A percentile compares a stretch with the other conserved stretches of the same genome.
phyloP scores from a whole-genome alignment of 176 grass and related monocot genomes.

The Musa itinerans region DNA sequence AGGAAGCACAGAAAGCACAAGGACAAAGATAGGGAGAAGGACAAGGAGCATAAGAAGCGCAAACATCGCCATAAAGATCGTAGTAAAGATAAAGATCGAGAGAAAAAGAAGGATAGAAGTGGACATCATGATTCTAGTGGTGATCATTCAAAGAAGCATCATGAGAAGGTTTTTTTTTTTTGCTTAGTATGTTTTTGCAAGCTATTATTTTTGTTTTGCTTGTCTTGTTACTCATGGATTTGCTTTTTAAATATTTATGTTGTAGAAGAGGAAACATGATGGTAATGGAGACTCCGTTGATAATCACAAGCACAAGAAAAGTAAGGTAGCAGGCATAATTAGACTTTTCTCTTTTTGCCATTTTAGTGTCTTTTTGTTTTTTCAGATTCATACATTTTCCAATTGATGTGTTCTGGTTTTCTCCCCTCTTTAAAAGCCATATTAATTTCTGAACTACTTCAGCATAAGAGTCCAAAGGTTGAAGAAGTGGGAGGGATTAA shows the following conservation, averaged over 20 bases:
- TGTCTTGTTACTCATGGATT: too few species aligned
- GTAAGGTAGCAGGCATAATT: constrained; percentile 18
- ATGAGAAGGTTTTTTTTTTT: constrained; percentile 44
- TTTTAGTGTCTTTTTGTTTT: background rate
- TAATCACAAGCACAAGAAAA: constrained; percentile 35
- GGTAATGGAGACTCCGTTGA: constrained; percentile 31
- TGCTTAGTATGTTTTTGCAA: background rate
- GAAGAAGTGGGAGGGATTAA: constrained; percentile 15
- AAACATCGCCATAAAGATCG: constrained; percentile 92
- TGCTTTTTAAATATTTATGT: constrained; percentile 2
- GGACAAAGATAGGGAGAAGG: constrained; percentile 84
- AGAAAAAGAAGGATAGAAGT: constrained; percentile 93
- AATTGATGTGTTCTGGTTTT: background rate
- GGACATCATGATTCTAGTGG: constrained; percentile 68
- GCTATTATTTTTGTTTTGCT: background rate
- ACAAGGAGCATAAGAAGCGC: constrained; percentile 96
- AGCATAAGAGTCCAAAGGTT: constrained; percentile 7
- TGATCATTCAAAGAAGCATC: constrained; percentile 73
- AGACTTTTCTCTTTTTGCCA: background rate
- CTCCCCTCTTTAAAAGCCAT: background rate
- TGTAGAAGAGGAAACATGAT: constrained; percentile 39
- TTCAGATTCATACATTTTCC: background rate
- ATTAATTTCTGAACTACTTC: background rate
- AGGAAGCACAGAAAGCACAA: constrained; percentile 94
- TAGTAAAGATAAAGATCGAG: constrained; percentile 81